phyloP scores from a whole-genome alignment of 2,329 filamentous ascomycete species.

The Fusarium sp. region DNA sequence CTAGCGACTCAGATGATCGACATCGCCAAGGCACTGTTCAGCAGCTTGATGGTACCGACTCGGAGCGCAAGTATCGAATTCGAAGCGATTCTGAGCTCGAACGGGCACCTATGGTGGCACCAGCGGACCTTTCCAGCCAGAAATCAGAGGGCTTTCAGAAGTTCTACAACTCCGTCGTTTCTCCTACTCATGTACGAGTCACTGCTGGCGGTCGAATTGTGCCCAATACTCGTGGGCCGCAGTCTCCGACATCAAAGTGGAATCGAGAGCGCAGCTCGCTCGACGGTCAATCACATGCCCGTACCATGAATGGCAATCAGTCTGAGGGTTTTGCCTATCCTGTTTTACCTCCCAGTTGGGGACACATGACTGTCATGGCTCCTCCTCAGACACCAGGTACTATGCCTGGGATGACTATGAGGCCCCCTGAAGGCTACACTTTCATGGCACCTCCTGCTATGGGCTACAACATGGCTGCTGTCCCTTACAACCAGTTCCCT shows the following conservation, averaged over 20 bases:
- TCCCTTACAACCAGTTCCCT: constrained; percentile 42
- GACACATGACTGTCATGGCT: constrained; percentile 48
- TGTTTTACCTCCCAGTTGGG: constrained; percentile 47
- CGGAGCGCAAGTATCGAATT: constrained; percentile 60
- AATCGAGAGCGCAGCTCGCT: constrained; percentile 54
- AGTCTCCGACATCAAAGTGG: constrained; percentile 66
- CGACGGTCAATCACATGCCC: constrained; percentile 40
- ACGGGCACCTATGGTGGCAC: constrained; percentile 65
- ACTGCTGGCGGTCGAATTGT: constrained; percentile 76
- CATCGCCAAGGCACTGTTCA: constrained; percentile 39
- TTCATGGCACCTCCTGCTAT: constrained; percentile 56
- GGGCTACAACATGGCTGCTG: constrained; percentile 51
- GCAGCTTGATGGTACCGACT: constrained; percentile 56
- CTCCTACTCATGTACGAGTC: constrained; percentile 74
- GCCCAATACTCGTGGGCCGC: constrained; percentile 68
- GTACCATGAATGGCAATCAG: constrained; percentile 38
- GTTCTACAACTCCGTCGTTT: constrained; percentile 76
- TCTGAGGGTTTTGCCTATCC: constrained; percentile 42
- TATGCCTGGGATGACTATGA: constrained; percentile 48
- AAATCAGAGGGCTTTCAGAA: constrained; percentile 74
- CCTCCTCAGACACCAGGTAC: constrained; percentile 50
- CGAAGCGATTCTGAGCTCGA: constrained; percentile 58
- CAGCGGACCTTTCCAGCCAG: constrained; percentile 64
- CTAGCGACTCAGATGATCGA: constrained; percentile 20
- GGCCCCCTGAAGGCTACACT: constrained; percentile 49